These are phyloP conservation scores for Prunus yedoensis DNA, from an alignment of 331 rosid species.

Conservation along the genomic window DNA sequence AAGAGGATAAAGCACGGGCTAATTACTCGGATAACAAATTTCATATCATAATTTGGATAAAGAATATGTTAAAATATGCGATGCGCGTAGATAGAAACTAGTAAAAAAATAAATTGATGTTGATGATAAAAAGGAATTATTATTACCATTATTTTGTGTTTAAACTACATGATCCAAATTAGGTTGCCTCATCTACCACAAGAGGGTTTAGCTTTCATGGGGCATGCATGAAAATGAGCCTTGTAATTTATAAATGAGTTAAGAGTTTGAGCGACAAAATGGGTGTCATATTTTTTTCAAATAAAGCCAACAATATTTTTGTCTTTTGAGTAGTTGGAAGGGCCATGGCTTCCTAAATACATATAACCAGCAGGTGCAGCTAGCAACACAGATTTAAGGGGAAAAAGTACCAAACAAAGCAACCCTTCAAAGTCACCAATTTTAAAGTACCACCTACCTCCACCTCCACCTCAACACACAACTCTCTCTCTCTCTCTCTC, in stretches of 20 bases:
- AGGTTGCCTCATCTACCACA: neutral
- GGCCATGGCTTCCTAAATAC: neutral
- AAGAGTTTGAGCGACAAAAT: too few species aligned
- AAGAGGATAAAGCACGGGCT: neutral
- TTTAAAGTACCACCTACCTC: constrained; percentile 32
- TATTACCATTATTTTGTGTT: too few species aligned
- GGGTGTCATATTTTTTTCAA: too few species aligned
- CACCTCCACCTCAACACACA: neutral
- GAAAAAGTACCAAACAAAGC: constrained; percentile 19
- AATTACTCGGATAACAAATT: neutral
- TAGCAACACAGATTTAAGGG: neutral
- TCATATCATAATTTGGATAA: neutral
- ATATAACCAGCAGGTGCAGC: neutral
- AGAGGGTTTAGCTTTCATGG: neutral
- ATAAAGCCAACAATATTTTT: neutral
- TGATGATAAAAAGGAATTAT: too few species aligned
- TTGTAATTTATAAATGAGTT: neutral
- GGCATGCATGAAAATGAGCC: too few species aligned
- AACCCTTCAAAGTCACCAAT: constrained; percentile 33
- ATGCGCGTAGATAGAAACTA: too few species aligned
- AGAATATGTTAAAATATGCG: neutral
- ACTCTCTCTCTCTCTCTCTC: too few species aligned
- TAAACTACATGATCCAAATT: neutral
- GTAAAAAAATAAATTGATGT: too few species aligned
- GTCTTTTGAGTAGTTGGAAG: constrained; percentile 21